phyloP scores from a whole-genome alignment of 805 yeast species.

The Sugiyamaella qingdaonensis region DNA sequence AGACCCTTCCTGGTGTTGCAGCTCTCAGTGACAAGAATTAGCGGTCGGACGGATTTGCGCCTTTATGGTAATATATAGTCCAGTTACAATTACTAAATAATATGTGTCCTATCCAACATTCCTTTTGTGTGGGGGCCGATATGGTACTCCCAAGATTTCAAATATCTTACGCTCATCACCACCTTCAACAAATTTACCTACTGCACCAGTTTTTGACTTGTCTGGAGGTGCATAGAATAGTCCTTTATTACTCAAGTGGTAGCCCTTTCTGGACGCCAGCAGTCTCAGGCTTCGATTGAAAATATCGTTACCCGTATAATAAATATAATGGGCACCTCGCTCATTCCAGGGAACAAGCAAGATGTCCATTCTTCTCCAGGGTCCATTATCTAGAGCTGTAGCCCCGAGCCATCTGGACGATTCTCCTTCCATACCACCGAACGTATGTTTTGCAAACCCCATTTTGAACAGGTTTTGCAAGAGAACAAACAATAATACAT shows the following conservation, averaged over 20 bases:
- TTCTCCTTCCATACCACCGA: slow-evolving; percentile 24
- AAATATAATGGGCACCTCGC: slow-evolving; percentile 46
- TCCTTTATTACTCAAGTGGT: slow-evolving; percentile 42
- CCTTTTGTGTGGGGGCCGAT: slow-evolving; percentile 34
- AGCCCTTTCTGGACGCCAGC: slow-evolving; percentile 40
- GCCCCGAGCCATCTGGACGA: slow-evolving; percentile 34
- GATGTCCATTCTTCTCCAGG: slow-evolving; percentile 53
- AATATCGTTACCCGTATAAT: slow-evolving; percentile 52
- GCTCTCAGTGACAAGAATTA: slow-evolving; percentile 70
- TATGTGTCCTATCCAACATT: slow-evolving; percentile 19
- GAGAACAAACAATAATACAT: slow-evolving; percentile 23
- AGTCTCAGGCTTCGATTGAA: slow-evolving; percentile 47
- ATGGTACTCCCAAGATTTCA: slow-evolving; percentile 39
- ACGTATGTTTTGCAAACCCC: slow-evolving; percentile 37
- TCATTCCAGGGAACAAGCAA: slow-evolving; percentile 43
- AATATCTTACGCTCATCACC: slow-evolving; percentile 44
- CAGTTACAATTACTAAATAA: neutral
- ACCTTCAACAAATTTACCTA: slow-evolving; percentile 38
- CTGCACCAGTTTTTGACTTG: slow-evolving; percentile 9
- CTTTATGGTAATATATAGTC: no score
- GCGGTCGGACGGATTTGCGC: neutral
- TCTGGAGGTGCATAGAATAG: slow-evolving; percentile 27
- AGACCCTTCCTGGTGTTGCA: slow-evolving; percentile 95
- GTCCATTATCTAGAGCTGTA: slow-evolving; percentile 26
- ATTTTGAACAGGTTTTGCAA: slow-evolving; percentile 25